Conservation (phyloP, 129 eudicot genomes). For the Centrapalus pauciflorus region DNA sequence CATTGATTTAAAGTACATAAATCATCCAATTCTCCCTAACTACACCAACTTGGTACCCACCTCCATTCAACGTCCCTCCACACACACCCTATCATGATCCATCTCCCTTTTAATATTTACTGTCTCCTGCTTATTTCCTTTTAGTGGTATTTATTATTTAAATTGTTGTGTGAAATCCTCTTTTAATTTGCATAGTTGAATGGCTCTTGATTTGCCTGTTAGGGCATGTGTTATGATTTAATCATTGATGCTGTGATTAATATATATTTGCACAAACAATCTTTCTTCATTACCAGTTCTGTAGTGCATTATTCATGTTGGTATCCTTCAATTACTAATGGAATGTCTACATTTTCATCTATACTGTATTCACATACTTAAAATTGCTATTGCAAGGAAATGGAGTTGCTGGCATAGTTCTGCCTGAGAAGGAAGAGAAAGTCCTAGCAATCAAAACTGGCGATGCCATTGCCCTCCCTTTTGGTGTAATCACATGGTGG, state of each 20-base stretch:
- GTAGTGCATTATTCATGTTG: neutral
- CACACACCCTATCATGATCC: no score
- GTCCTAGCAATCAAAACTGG: conserved; percentile 70
- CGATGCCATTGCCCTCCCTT: conserved; percentile 79
- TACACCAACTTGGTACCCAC: no score
- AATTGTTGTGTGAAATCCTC: neutral
- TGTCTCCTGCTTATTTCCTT: neutral
- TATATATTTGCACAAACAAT: neutral
- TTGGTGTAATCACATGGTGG: conserved; percentile 88
- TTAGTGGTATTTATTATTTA: neutral
- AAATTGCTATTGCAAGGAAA: conserved; percentile 27
- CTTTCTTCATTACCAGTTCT: neutral
- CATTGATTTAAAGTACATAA: no score
- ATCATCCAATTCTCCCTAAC: no score
- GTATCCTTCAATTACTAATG: no score
- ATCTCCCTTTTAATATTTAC: neutral
- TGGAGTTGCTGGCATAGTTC: conserved; percentile 82
- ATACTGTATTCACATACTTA: neutral
- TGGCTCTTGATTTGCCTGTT: neutral
- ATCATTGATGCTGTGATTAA: neutral
- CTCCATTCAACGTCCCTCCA: no score
- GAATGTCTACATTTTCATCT: no score
- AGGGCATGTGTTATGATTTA: neutral
- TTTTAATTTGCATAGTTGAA: neutral
- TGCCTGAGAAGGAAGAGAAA: conserved; percentile 88